A percentile compares a stretch with the other conserved stretches of the same genome.
These are phyloP conservation scores for Leccinellum albellum DNA, from an alignment of 768 basidiomycete species.

Conservation along the genomic window DNA sequence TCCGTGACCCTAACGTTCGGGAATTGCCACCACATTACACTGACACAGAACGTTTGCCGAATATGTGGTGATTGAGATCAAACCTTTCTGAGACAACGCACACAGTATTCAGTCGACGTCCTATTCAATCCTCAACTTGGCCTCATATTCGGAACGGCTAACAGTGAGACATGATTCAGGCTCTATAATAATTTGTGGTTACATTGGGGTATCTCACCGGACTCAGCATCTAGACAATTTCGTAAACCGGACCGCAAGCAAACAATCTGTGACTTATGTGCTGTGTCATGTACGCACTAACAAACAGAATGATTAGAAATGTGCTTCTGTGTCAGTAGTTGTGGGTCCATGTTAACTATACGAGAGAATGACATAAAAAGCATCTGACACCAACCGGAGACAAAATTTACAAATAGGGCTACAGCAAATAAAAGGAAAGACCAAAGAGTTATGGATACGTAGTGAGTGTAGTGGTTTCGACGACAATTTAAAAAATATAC, in stretches of 20 bases:
- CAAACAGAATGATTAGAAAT: not conserved
- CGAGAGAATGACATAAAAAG: not conserved
- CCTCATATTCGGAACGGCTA: not conserved
- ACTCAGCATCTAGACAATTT: no score
- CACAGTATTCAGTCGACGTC: no score
- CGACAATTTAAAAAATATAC: not conserved
- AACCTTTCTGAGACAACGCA: not conserved
- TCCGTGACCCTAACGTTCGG: not conserved
- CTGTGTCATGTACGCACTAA: not conserved
- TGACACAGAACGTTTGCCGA: not conserved
- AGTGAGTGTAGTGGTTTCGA: not conserved
- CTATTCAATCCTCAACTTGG: not conserved
- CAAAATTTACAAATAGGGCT: not conserved
- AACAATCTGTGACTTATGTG: not conserved
- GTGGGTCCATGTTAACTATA: not conserved
- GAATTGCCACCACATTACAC: not conserved
- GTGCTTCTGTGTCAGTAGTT: not conserved
- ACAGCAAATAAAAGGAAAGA: not conserved
- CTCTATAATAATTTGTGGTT: not conserved
- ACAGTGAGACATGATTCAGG: not conserved
- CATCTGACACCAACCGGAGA: not conserved
- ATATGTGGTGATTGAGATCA: not conserved
- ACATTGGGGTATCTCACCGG: no score
- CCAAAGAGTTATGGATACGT: not conserved
- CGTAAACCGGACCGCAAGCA: not conserved